These are phyloP conservation scores for Eragrostis curvula DNA, from an alignment of 176 grass and related monocot species.

Conservation along the genomic window DNA sequence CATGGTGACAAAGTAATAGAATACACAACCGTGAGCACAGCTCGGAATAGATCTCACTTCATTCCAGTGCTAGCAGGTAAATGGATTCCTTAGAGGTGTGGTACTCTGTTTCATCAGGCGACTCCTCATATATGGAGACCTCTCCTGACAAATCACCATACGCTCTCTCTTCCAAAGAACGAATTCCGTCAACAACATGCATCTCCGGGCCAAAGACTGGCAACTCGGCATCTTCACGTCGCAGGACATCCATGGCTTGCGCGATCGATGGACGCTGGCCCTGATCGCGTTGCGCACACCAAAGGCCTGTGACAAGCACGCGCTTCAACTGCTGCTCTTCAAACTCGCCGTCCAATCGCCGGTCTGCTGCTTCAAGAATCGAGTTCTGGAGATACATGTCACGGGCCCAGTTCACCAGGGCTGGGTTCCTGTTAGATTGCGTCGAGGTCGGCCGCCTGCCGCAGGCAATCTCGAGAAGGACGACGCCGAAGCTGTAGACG, in stretches of 20 bases:
- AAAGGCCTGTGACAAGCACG: slow-evolving; percentile 46
- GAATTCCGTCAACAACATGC: no score
- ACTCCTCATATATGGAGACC: background rate
- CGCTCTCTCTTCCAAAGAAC: background rate
- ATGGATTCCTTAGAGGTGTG: background rate
- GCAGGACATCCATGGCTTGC: background rate
- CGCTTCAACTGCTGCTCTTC: slow-evolving; percentile 23
- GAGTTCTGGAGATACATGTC: background rate
- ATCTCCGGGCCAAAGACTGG: no score
- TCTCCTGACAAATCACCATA: background rate
- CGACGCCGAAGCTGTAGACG: slow-evolving; percentile 45
- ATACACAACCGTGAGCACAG: no score
- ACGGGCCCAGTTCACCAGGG: slow-evolving; percentile 42
- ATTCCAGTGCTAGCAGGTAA: background rate
- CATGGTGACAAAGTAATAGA: no score
- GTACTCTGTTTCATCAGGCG: background rate
- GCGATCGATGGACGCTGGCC: slow-evolving; percentile 39
- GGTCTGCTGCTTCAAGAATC: slow-evolving; percentile 47
- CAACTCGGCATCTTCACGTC: background rate
- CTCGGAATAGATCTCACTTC: no score
- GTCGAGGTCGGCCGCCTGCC: background rate
- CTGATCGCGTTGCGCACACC: slow-evolving; percentile 49
- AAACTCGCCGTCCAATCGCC: slow-evolving; percentile 39
- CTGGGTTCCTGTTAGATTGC: background rate
- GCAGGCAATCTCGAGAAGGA: slow-evolving; percentile 14